These are phyloP conservation scores for Anethum foeniculum DNA, from an alignment of 140 eudicot species.

Conservation along the genomic window DNA sequence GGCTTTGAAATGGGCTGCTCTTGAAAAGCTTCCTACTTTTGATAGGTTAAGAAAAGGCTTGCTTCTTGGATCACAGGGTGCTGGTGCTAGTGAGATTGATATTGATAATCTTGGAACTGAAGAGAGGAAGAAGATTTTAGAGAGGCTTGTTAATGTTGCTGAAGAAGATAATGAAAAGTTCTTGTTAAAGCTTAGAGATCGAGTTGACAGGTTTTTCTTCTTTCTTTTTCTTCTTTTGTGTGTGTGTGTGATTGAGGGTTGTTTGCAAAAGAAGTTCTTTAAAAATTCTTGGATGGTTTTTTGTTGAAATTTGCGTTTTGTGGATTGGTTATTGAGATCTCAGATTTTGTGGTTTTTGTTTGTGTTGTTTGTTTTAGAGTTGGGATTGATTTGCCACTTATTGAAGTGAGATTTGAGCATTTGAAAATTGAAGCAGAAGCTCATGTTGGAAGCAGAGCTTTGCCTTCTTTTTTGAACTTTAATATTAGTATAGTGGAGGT, in stretches of 20 bases:
- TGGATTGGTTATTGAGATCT: not conserved
- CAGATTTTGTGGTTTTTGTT: not conserved
- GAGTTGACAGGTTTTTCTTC: slow-evolving; percentile 27
- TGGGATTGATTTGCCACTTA: slow-evolving; percentile 63
- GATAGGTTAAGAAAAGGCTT: slow-evolving; percentile 33
- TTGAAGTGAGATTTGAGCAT: slow-evolving; percentile 69
- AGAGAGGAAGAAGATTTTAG: slow-evolving; percentile 26
- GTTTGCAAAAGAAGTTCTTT: slow-evolving; percentile 34
- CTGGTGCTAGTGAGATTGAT: slow-evolving; percentile 23
- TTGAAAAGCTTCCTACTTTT: slow-evolving; percentile 34
- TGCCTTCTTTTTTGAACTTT: slow-evolving; percentile 65
- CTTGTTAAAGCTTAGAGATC: slow-evolving; percentile 38
- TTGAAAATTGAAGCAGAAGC: slow-evolving; percentile 61
- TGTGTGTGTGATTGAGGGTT: not conserved
- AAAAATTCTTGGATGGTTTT: slow-evolving; percentile 38
- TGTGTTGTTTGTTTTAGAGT: slow-evolving; percentile 25
- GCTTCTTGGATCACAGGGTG: slow-evolving; percentile 22
- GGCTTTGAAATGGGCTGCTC: slow-evolving; percentile 70
- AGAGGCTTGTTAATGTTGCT: slow-evolving; percentile 33
- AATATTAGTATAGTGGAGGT: slow-evolving; percentile 49
- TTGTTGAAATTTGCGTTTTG: not conserved
- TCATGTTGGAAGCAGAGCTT: slow-evolving; percentile 58
- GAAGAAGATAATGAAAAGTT: slow-evolving; percentile 46
- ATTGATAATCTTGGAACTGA: slow-evolving; percentile 24
- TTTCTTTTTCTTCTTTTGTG: too few relatives aligned